These are phyloP conservation scores for Kalmusia sp. DNA, from an alignment of 2,329 filamentous ascomycete species.

Conservation along the genomic window DNA sequence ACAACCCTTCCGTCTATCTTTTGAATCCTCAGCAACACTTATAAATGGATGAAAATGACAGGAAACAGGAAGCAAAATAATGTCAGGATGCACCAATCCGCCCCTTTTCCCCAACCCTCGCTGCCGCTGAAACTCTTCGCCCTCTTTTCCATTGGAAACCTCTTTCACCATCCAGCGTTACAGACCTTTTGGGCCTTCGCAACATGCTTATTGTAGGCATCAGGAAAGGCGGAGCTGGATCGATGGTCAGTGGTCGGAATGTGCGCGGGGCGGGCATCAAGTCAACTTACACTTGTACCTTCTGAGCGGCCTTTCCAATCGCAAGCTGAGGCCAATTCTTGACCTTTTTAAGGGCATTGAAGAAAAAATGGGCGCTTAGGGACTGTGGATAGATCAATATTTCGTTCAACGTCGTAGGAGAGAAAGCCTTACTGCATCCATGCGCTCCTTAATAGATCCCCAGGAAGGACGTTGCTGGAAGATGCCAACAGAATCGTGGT, in stretches of 20 bases:
- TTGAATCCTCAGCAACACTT: no score
- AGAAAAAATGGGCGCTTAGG: conserved; percentile 9
- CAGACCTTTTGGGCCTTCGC: conserved; percentile 5
- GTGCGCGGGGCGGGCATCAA: no score
- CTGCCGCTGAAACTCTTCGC: no score
- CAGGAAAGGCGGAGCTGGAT: conserved; percentile 9
- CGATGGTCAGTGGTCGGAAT: not conserved
- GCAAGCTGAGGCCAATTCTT: conserved; percentile 5
- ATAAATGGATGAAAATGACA: no score
- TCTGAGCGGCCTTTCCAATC: conserved; percentile 10
- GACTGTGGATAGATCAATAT: not conserved
- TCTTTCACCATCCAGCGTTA: conserved; percentile 6
- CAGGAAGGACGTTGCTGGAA: conserved; percentile 12
- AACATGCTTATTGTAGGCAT: conserved; percentile 9
- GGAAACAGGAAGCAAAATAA: no score
- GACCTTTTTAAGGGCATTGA: conserved; percentile 9
- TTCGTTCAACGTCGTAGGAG: not conserved
- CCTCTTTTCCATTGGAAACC: no score
- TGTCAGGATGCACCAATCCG: no score
- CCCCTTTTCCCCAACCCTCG: no score
- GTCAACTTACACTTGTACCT: conserved; percentile 13
- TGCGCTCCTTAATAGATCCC: conserved; percentile 9
- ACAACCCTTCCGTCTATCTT: no score
- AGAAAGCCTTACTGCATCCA: conserved; percentile 6
- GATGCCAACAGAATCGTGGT: conserved; percentile 14